Base-by-base conservation (phyloP, 2,329 filamentous ascomycete species). In the Grosmannia serpens region DNA sequence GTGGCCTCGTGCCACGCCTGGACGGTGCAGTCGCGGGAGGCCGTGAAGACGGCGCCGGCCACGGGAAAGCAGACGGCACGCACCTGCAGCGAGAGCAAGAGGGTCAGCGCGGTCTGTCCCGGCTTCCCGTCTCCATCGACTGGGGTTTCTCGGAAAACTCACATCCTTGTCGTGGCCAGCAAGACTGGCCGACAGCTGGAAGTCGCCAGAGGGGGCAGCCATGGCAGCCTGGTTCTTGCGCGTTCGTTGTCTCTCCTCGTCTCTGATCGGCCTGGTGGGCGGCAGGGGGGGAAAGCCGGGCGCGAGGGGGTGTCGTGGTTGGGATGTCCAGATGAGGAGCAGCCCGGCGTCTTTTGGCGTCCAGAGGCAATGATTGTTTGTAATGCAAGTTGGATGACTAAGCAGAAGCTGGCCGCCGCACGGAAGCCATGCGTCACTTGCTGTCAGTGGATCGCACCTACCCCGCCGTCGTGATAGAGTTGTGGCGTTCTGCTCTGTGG, bases 151-250 rank as follows among this genome's bases (percentile, higher is more conserved):
- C 15, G n/a, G 7, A 26, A 17, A 47, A 66, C 85, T 74, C 79
- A 96, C 94, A 83, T 99, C 94, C 71, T 94, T 87, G 72, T 94
- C 88, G 71, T 99, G 94, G 68, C 90, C 92, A 65, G 85, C 77
- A 64, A 99, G 81, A 69, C 89, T 88, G 65, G 92, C 91, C 62
- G 94, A 95, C 68, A 99, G 84, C 81, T 92, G 96, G 80, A 90
- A 97, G 70, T 91, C 86, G 72, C 80, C 77, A 87, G 92, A 91
- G 20, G 6, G 9, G 41, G 20, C 41, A 17, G 41, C 41, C 41
- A 44, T 44, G 4, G 41, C 8, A 22, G 41, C 41, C 41, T 44
- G 2, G 41, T 41, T 41, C 38, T 41, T 20, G 7, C 5, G 3
- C 6, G 20, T 41, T 41, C 31, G 38, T 17, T 7, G 33, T 35